Percentiles rank a stretch among this genome's conserved stretches.
phyloP scores from a whole-genome alignment of 1,284 basidiomycete genomes.

The Neolentinus lepideus region DNA sequence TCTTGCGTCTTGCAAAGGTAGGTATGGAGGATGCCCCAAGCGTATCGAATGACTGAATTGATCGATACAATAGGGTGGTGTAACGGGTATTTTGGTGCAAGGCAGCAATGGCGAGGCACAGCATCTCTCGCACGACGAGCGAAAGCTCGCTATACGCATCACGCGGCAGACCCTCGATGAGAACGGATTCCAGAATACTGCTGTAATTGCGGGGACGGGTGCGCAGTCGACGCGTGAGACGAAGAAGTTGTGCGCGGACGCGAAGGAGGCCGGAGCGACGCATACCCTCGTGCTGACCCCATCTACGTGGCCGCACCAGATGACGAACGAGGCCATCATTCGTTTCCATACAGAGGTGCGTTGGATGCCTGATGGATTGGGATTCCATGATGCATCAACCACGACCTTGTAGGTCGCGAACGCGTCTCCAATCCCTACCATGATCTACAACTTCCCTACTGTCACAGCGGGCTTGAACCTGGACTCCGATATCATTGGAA shows the following conservation, averaged over 20 bases:
- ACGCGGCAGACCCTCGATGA: conserved; percentile 72
- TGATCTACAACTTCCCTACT: conserved; percentile 89
- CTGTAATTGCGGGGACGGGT: conserved; percentile 84
- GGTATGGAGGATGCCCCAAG: conserved; percentile 4
- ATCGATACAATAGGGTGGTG: conserved; percentile 40
- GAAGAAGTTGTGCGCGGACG: conserved; percentile 72
- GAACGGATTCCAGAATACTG: conserved; percentile 58
- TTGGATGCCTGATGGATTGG: conserved; percentile 16
- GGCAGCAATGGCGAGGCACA: conserved; percentile 77
- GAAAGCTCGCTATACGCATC: conserved; percentile 54
- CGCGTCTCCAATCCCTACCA: conserved; percentile 74
- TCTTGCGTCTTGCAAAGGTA: conserved; percentile 63
- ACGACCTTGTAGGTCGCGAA: conserved; percentile 59
- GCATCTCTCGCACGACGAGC: conserved; percentile 67
- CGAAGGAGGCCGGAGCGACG: conserved; percentile 74
- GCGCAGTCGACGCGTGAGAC: conserved; percentile 79
- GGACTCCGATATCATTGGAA: conserved; percentile 73
- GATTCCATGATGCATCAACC: conserved; percentile 17
- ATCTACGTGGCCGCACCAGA: conserved; percentile 57
- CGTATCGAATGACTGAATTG: conserved; percentile 5
- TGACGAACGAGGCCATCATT: conserved; percentile 55
- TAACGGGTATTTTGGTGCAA: conserved; percentile 70
- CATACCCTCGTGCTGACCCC: conserved; percentile 73
- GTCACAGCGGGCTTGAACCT: conserved; percentile 84
- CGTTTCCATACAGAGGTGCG: conserved; percentile 57